Base-by-base conservation (phyloP, 805 yeast species). In the Ogataea philodendri region DNA sequence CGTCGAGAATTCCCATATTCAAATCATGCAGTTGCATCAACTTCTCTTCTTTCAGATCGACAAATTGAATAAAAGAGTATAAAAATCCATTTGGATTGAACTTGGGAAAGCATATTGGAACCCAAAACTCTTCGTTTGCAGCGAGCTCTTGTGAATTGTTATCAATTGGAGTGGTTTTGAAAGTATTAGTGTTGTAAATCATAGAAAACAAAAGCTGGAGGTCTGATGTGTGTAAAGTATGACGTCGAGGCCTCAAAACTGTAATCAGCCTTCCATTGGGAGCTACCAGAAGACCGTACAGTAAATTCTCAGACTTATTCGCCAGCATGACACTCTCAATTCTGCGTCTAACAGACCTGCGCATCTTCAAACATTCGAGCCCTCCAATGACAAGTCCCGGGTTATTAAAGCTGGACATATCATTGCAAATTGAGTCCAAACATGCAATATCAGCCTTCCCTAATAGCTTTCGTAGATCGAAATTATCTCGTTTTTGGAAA, bases 51-150 rank as follows among this genome's bases (percentile, higher is more conserved):
- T 64, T 55, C 22, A 64, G 45, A 31, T 69, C 70, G 30, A 81
- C 54, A 45, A 78, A 78, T 39, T 78, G 79, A 27, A 88, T 83
- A 51, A 83, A 86, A 9, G 87, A 78, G 53, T 93, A 84, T 5
- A 90, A 61, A 51, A 89, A 93, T 7, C 98, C 98, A 45, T 79
- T 78, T 2, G 86, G 65, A 54, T 93, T 90, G 65, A 90, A 90
- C 48, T 84, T 78, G 1, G 97, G 96, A 56, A 90, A 69, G 59
- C 98, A 90, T 1, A 90, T 69, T 0, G 98, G 98, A 9, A 85
- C 74, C 97, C 97, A 93, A 39, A 87, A 75, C 52, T 89, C 96
- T 47, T 84, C 84, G 38, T 67, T 54, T 46, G 72, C 43, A 2
- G 59, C 46, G 9, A 52, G 27, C 18, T 49, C 46, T 30, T 47